Percentiles rank a stretch among this genome's conserved stretches.
These are phyloP conservation scores for Heliamphora pulchella DNA, from an alignment of 179 eudicot genomes.

Conservation along the genomic window DNA sequence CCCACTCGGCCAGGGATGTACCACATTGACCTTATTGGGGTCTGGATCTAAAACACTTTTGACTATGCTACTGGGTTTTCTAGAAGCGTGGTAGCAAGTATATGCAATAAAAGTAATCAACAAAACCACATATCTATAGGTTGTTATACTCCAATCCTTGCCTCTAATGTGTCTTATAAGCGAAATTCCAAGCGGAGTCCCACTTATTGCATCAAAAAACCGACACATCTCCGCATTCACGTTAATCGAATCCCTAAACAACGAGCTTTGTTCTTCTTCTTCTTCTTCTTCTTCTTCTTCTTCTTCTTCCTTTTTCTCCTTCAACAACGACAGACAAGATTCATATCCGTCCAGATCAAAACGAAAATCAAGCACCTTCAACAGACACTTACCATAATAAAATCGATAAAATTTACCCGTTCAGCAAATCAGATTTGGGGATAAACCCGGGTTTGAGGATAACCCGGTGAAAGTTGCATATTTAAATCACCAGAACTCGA, in stretches of 20 bases:
- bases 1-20: constrained; percentile 69
- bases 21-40: constrained; percentile 12
- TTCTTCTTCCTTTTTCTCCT: not conserved
- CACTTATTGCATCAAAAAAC: constrained; percentile 29
- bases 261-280: not conserved
- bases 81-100: constrained; percentile 82
- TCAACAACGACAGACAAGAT: not conserved
- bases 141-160: constrained; percentile 58
- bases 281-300: too few species aligned
- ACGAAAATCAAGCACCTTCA: not conserved
- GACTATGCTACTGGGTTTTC: constrained; percentile 90
- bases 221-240: constrained; percentile 24
- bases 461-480: not conserved
- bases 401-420: not conserved
- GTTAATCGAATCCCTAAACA: not conserved
- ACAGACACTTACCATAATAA: not conserved
- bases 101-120: constrained; percentile 77
- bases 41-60: constrained; percentile 83
- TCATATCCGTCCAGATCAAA: not conserved
- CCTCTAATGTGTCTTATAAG: constrained; percentile 55
- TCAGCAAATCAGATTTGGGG: not conserved
- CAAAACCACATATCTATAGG: constrained; percentile 68
- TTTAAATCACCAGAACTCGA: not conserved
- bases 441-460: not conserved
- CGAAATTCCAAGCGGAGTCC: constrained; percentile 62